Evolutionary conservation across 208 protist genomes (phyloP), one percentile per base, ranked within the genome.

Genomic region (Naegleria gruberi): DNA sequence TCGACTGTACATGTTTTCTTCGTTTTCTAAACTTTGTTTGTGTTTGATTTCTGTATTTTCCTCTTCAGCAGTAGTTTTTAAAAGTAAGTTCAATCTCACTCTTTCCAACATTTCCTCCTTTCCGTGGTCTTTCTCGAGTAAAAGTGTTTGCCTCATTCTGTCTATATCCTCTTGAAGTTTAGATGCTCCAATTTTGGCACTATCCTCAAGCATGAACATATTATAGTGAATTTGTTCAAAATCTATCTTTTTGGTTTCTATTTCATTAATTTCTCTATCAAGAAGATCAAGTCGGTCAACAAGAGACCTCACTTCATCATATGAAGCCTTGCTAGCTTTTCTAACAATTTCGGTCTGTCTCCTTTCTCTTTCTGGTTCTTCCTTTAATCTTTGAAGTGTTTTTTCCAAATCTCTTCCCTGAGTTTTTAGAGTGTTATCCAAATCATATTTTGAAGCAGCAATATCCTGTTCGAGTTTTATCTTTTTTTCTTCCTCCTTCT

Each of bases 151-250:
- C 90, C 94, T 96, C 81, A 97, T 93, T 10, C 94, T 97, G 74
- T 95, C 95, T n/a, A 98, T 92, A 8, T 95, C 95, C 90, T 96
- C 95, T 47, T 95, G 94, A 91, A 96, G 96, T 43, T 95, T 92
- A 7, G 96, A 94, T 30, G 97, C 93, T 74, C 96, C 95, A 4
- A 90, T 90, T 37, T 92, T 92, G 5, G 96, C 90, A 44, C 93
- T 95, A 91, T 97, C 94, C 19, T 96, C 91, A 5, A 90, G 94
- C 46, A 93, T 93, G 84, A 92, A 91, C 37, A 94, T 94, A 45
- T 95, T 93, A 37, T 93, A 94, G 55, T 94, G 92, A 87, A 97
- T 94, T 45, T 92, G 90, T 23, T 91, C 92, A n/a, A 94, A 91
- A 90, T 93, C 95, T 84, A 93, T 95, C 87, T 94, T 94, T 91